Conservation (phyloP, 202 grass and related monocot genomes). For the Panicum hallii region DNA sequence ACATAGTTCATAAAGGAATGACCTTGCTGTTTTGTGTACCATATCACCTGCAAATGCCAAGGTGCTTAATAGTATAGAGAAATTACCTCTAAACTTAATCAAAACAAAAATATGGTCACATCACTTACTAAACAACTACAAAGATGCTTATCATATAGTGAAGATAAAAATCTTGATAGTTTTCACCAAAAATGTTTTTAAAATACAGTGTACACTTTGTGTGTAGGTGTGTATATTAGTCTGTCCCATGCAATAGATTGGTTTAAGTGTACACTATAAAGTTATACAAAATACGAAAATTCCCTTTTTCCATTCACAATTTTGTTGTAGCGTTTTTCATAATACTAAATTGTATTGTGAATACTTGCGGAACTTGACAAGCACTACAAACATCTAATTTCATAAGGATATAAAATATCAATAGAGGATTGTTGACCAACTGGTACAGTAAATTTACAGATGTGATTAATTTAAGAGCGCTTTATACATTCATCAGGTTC, state of each 20-base stretch:
- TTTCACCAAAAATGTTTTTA: conserved; percentile 21
- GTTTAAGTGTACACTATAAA: conserved; percentile 13
- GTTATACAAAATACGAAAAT: conserved; percentile 31
- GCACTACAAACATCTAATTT: conserved; percentile 23
- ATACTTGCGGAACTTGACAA: not conserved
- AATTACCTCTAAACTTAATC: conserved; percentile 26
- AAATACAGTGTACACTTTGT: conserved; percentile 9
- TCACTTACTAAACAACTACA: conserved; percentile 4
- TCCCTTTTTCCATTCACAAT: conserved; percentile 11
- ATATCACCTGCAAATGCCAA: conserved; percentile 63
- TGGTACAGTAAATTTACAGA: not conserved
- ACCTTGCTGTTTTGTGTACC: conserved; percentile 68
- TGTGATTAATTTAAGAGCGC: not conserved
- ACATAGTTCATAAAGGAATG: conserved; percentile 79
- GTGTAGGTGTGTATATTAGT: not conserved
- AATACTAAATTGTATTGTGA: conserved; percentile 13
- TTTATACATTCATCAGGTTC: conserved; percentile 5
- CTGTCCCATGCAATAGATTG: conserved; percentile 27
- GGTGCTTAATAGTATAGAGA: conserved; percentile 19
- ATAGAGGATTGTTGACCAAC: conserved; percentile 16
- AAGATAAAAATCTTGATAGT: not conserved
- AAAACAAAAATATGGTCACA: conserved; percentile 16
- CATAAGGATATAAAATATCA: conserved; percentile 28
- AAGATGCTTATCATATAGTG: not conserved
- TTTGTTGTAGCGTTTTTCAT: conserved; percentile 12